These are phyloP conservation scores for Halophytophthora batemanensis DNA, from an alignment of 352 stramenopile species.

Conservation along the genomic window DNA sequence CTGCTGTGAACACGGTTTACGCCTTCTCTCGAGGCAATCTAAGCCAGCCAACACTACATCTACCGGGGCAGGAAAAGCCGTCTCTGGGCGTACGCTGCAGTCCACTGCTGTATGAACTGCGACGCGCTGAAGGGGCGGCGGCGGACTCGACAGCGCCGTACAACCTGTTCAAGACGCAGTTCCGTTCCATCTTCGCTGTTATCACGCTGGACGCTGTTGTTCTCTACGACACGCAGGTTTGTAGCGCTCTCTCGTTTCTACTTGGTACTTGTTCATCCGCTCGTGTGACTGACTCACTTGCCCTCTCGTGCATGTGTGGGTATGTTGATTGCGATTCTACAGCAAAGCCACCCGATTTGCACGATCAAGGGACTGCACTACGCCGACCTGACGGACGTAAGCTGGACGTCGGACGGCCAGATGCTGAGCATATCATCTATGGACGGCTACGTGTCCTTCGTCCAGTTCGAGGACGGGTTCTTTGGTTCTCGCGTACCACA, in stretches of 20 bases:
- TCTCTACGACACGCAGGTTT: conserved; percentile 94
- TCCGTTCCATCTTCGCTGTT: conserved; percentile 92
- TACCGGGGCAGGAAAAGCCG: conserved; percentile 91
- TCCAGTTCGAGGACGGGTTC: conserved; percentile 90
- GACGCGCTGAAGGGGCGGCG: conserved; percentile 15
- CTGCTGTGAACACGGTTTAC: conserved; percentile 86
- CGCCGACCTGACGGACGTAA: conserved; percentile 92
- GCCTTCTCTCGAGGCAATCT: conserved; percentile 93
- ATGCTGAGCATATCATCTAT: conserved; percentile 93
- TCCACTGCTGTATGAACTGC: conserved; percentile 90
- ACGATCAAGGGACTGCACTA: conserved; percentile 93
- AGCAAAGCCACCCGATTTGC: conserved; percentile 83
- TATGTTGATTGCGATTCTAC: not conserved
- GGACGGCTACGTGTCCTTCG: conserved; percentile 95
- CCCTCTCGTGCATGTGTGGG: conserved; percentile 9
- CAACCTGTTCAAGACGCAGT: conserved; percentile 81
- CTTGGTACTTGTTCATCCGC: not conserved
- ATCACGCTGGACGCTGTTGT: conserved; percentile 92
- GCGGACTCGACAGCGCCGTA: not conserved
- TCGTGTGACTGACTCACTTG: not conserved
- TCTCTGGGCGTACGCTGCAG: conserved; percentile 93
- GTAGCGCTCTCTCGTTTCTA: not conserved
- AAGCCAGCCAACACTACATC: conserved; percentile 88
- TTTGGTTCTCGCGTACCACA: conserved; percentile 42
- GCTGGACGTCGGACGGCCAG: conserved; percentile 90